Base-by-base conservation (phyloP, 2,329 filamentous ascomycete species). In the Trichoderma aggressivum region DNA sequence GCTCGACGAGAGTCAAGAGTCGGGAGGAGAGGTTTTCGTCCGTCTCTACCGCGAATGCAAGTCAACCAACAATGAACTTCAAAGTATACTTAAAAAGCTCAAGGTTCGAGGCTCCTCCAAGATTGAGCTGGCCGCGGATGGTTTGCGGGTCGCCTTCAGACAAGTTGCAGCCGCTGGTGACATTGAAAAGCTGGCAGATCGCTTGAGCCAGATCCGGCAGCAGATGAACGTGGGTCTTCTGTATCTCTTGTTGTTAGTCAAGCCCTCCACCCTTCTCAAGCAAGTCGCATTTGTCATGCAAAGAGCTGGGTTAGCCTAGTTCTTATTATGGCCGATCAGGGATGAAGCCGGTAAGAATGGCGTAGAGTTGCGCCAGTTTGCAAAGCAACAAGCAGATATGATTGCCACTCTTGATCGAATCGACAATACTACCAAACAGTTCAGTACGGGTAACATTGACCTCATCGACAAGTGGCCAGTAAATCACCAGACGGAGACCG, bases 1-100 rank as follows among this genome's bases (percentile, higher is more conserved):
- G 47, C 5, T 50, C n/a, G 5, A 50, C 5, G 11, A 24, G 11
- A 50, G 0, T 24, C 47, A 50, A 24, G n/a, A n/a, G 11, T 7
- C 3, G 3, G 11, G 3, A 14, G 21, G 21, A 24, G 11, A 14
- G 11, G n/a, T 24, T 14, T 50, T 50, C 0, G 0, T 1, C 5
- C 47, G 47, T 24, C 47, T 50, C 5, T 1, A 12, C n/a, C 0
- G 10, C 47, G n/a, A 50, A 50, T 50, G 47, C 47, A 21, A 24
- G 11, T 3, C 5, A 7, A 14, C 47, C 47, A 50, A 24, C 5
- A 18, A 24, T 1, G 47, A 50, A 5, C n/a, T 50, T 50, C n/a
- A 50, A 5, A 14, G n/a, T 5, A 24, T 24, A 0, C 11, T 50
- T 3, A 21, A 0, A 10, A 50, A 7, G 11, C 47, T 50, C 11